Conservation (phyloP, 257 asterid genomes). For the Solanum virginianum region DNA sequence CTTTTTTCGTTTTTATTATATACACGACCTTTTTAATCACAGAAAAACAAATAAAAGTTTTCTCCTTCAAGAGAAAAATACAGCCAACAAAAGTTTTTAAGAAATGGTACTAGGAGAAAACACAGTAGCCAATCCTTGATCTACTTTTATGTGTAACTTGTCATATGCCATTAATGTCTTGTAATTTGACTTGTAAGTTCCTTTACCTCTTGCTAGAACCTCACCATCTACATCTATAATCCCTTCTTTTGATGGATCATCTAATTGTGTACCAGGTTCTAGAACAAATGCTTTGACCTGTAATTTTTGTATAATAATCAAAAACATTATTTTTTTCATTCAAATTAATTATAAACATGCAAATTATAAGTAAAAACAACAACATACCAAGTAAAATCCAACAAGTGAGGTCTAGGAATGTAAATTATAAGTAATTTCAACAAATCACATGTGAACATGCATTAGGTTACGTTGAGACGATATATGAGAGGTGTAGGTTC, state of each 20-base stretch:
- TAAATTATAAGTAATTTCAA: neutral
- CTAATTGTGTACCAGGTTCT: slow-evolving; percentile 58
- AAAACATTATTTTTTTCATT: neutral
- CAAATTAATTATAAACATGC: neutral
- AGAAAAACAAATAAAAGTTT: neutral
- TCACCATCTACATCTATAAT: slow-evolving; percentile 38
- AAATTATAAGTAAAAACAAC: neutral
- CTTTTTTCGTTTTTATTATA: neutral
- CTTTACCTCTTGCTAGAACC: slow-evolving; percentile 69
- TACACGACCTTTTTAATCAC: neutral
- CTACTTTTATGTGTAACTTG: slow-evolving; percentile 46
- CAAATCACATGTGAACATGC: neutral
- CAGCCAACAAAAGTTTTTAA: neutral
- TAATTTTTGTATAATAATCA: neutral
- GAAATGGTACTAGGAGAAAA: slow-evolving; percentile 38
- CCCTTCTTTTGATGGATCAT: slow-evolving; percentile 31
- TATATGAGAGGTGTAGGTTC: neutral
- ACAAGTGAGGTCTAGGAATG: neutral
- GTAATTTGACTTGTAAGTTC: slow-evolving; percentile 56
- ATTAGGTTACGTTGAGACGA: neutral
- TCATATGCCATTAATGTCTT: slow-evolving; percentile 63
- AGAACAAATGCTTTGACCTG: slow-evolving; percentile 77
- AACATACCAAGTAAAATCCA: no score
- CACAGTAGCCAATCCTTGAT: slow-evolving; percentile 84
- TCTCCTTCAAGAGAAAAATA: neutral